phyloP scores from a whole-genome alignment of 2,329 filamentous ascomycete genomes.

The Verticillium tricorpus region DNA sequence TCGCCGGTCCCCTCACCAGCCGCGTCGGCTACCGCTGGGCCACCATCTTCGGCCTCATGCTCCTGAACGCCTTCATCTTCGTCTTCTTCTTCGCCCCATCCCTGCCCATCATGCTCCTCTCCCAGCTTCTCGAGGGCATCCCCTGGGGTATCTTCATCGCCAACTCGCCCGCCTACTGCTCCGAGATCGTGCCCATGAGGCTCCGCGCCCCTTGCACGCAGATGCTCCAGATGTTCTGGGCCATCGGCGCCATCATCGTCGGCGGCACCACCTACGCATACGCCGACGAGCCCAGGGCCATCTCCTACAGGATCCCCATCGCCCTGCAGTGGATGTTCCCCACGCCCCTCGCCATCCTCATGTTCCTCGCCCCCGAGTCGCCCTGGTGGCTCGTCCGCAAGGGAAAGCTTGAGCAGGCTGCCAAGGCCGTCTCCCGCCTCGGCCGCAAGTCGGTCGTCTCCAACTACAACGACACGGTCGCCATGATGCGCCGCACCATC shows the following conservation, averaged over 20 bases:
- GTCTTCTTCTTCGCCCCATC: slow-evolving; percentile 40
- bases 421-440: slow-evolving; percentile 37
- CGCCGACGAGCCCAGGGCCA: slow-evolving; percentile 25
- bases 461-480: slow-evolving; percentile 42
- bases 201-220: slow-evolving; percentile 54
- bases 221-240: slow-evolving; percentile 65
- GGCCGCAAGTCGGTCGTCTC: slow-evolving; percentile 36
- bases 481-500: slow-evolving; percentile 52
- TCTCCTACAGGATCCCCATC: slow-evolving; percentile 39
- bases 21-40: slow-evolving; percentile 55
- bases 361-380: slow-evolving; percentile 47
- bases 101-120: slow-evolving; percentile 39
- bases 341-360: slow-evolving; percentile 44
- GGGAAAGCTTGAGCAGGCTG: slow-evolving; percentile 34
- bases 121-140: slow-evolving; percentile 56
- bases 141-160: slow-evolving; percentile 65
- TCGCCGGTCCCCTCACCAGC: slow-evolving; percentile 58
- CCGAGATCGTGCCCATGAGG: slow-evolving; percentile 55
- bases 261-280: slow-evolving; percentile 51
- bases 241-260: slow-evolving; percentile 58
- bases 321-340: slow-evolving; percentile 57
- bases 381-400: slow-evolving; percentile 49
- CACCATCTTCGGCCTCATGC: slow-evolving; percentile 49
- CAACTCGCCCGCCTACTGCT: slow-evolving; percentile 59
- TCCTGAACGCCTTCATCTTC: slow-evolving; percentile 56